Base-by-base conservation (phyloP, 2,329 filamentous ascomycete genomes). In the Ilyonectria mors-panacis region DNA sequence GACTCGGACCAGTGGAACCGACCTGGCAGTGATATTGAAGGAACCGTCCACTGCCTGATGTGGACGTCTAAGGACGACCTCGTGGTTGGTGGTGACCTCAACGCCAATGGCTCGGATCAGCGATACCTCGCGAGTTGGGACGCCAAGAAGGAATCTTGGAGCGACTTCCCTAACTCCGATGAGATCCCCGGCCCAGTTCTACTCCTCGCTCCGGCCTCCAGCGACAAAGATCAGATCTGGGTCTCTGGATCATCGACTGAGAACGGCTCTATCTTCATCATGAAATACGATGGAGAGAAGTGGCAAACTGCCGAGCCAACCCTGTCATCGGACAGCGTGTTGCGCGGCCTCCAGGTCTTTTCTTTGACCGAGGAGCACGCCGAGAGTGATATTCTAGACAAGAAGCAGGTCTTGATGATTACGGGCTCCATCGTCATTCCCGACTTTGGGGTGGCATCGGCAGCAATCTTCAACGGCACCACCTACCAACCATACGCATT, bases 401-500 rank as follows among this genome's bases (percentile, higher is more conserved):
- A 87, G 19, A 85, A 90, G 68, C 90, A 96, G 78, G 87, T 90
- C 4, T 88, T 99, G 39, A 87, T 99, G 81, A 84, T 98, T 56
- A 94, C 94, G n/a, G 96, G 96, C 44, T 89, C 92, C 59, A 89
- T 99, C 72, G 87, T 90, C 70, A 86, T 98, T 19, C 89, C 92
- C 0, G 83, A 84, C 55, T 94, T 94, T 77, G 95, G 95, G 65
- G 91, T 91, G 64, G 94, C 92, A 6, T 97, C 95, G 15, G 94
- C 94, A 9, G 95, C 91, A 8, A 84, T 98, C 30, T 99, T 93
- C 84, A 94, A 98, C 76, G 96, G 96, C 74, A 94, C 91, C 12
- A 83, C 85, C 3, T 90, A 95, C 78, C 85, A 86, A 58, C 95
- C 96, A 0, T 97, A 95, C 79, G 88, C 94, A 45, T 87, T 99